These are phyloP conservation scores for Anaeromyces robustus DNA, from an alignment of 192 early-diverging fungal species.

Conservation along the genomic window DNA sequence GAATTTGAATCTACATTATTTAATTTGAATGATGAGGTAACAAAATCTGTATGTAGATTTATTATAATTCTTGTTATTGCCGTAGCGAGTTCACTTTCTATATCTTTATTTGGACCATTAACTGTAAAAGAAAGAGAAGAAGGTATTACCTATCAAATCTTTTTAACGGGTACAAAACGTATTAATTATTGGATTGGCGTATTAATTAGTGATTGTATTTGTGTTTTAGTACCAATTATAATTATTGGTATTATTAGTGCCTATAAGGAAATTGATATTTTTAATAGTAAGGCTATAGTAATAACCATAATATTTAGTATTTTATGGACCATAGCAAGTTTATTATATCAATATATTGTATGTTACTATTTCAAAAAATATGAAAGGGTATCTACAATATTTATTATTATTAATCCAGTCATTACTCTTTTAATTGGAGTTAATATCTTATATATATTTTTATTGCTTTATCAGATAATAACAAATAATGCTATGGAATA, in stretches of 20 bases:
- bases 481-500: too few species aligned
- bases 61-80: background rate
- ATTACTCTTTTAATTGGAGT: background rate
- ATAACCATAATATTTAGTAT: too few species aligned
- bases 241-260: background rate
- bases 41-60: background rate
- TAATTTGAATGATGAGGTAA: background rate
- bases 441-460: too few species aligned
- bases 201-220: background rate
- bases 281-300: background rate
- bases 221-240: background rate
- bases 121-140: background rate
- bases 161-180: background rate
- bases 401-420: background rate
- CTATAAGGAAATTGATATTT: background rate
- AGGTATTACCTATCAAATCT: background rate
- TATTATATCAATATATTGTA: background rate
- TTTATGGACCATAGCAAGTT: background rate
- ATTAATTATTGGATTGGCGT: background rate
- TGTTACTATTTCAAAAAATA: background rate
- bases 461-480: too few species aligned
- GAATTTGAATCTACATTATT: too few species aligned
- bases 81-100: background rate
- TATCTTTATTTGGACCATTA: background rate
- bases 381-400: background rate